Evolutionary conservation across 2,329 filamentous ascomycete species (phyloP).

Genomic region (Amesomyces nigricolor): DNA sequence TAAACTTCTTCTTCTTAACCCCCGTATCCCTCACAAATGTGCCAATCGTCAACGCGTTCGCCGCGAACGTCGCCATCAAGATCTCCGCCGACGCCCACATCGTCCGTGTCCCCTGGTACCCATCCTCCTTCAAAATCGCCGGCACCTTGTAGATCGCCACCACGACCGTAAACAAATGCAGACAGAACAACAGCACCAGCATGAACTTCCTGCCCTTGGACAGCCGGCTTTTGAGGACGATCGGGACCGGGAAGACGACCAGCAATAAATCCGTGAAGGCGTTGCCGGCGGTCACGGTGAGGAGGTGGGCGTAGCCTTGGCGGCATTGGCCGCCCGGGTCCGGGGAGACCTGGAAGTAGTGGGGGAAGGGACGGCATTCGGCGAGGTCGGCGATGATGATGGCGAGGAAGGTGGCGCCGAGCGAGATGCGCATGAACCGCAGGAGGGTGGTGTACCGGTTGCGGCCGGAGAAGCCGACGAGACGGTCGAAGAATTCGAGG

Average conservation of each 20-base stretch:
- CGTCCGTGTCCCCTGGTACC: conserved; percentile 79
- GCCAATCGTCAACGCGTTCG: conserved; percentile 83
- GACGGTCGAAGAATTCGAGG: conserved; percentile 81
- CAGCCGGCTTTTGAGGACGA: conserved; percentile 76
- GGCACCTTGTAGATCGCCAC: conserved; percentile 76
- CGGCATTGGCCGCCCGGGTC: conserved; percentile 82
- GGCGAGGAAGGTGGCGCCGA: conserved; percentile 69
- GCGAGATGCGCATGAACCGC: conserved; percentile 64
- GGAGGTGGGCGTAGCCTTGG: conserved; percentile 75
- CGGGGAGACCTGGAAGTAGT: conserved; percentile 74
- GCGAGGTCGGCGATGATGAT: conserved; percentile 73
- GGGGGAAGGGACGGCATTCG: conserved; percentile 71
- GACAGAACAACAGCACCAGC: conserved; percentile 71
- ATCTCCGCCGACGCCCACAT: conserved; percentile 86
- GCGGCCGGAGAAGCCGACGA: conserved; percentile 72
- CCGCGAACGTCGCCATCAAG: conserved; percentile 76
- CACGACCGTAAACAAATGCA: conserved; percentile 70
- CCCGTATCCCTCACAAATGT: conserved; percentile 89
- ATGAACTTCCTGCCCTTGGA: conserved; percentile 68
- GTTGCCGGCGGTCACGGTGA: conserved; percentile 83
- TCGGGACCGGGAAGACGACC: conserved; percentile 80
- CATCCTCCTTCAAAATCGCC: conserved; percentile 61
- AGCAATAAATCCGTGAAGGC: conserved; percentile 62
- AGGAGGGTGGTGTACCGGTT: conserved; percentile 66
- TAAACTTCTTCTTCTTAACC: conserved; percentile 81